These are phyloP conservation scores for Debaryomyces singareniensis DNA, from an alignment of 1,139 yeast species.

Conservation along the genomic window DNA sequence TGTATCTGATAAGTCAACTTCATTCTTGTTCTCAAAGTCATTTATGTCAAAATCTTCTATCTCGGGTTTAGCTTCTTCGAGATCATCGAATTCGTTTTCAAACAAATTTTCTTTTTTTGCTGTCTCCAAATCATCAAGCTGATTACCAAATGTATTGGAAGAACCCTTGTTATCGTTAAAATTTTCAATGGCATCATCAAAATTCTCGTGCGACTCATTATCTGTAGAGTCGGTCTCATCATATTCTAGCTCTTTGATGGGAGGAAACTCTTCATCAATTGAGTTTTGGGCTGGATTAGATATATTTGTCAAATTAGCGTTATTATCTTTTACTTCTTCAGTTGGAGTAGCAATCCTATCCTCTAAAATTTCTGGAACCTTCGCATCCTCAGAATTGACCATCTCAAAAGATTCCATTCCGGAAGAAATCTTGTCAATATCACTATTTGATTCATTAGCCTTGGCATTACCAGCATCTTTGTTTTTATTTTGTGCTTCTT, in stretches of 20 bases:
- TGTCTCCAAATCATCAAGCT: slow-evolving; percentile 29
- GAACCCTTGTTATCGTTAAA: slow-evolving; percentile 21
- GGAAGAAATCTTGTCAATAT: slow-evolving; percentile 38
- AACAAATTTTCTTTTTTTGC: slow-evolving; percentile 19
- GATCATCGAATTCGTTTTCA: slow-evolving; percentile 30
- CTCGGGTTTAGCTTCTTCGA: slow-evolving; percentile 40
- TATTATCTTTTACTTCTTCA: neutral
- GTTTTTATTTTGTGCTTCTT: slow-evolving; percentile 8
- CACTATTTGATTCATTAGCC: slow-evolving; percentile 20
- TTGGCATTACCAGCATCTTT: slow-evolving; percentile 2
- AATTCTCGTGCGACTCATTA: slow-evolving; percentile 24
- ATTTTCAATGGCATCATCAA: slow-evolving; percentile 38
- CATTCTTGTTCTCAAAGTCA: slow-evolving; percentile 15
- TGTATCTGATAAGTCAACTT: slow-evolving; percentile 27
- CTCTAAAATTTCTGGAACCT: slow-evolving; percentile 9
- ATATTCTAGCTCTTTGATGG: slow-evolving; percentile 57
- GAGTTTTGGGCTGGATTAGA: neutral
- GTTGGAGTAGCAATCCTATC: neutral
- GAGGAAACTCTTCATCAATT: slow-evolving; percentile 57
- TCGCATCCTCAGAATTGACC: slow-evolving; percentile 45
- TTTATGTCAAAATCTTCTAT: slow-evolving; percentile 17
- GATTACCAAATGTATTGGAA: slow-evolving; percentile 28
- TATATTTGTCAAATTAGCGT: neutral
- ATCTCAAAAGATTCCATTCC: slow-evolving; percentile 49
- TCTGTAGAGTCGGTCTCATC: slow-evolving; percentile 49